phyloP scores from a whole-genome alignment of 805 yeast species.

The Wickerhamomyces rabaulensis region DNA sequence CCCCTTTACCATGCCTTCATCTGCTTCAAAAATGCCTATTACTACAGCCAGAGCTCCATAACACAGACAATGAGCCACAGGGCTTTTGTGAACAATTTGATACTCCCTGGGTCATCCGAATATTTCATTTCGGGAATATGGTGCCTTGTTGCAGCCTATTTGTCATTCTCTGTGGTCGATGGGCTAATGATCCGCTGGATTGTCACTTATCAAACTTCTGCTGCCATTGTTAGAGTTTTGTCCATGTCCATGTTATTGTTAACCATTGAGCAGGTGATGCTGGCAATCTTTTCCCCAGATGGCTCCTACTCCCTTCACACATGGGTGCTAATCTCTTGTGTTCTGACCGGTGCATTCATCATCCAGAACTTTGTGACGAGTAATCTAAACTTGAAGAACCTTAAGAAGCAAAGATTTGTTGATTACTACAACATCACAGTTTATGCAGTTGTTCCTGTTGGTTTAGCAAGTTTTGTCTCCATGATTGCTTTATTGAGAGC shows the following conservation, averaged over 20 bases:
- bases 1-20: constrained; percentile 50
- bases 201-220: constrained; percentile 80
- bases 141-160: constrained; percentile 85
- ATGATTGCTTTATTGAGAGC: constrained; percentile 81
- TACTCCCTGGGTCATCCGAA: constrained; percentile 69
- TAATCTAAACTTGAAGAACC: constrained; percentile 44
- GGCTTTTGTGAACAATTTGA: constrained; percentile 22
- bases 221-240: constrained; percentile 82
- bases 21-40: constrained; percentile 29
- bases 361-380: constrained; percentile 86
- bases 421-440: constrained; percentile 87
- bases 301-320: constrained; percentile 75
- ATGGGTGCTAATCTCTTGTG: constrained; percentile 88
- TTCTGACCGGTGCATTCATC: constrained; percentile 73
- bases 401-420: constrained; percentile 48
- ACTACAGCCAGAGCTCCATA: constrained; percentile 2
- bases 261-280: constrained; percentile 61
- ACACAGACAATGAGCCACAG: constrained; percentile 1
- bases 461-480: constrained; percentile 87
- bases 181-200: constrained; percentile 93
- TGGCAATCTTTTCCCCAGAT: constrained; percentile 65
- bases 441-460: constrained; percentile 97
- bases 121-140: constrained; percentile 82
- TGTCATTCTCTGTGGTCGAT: constrained; percentile 79
- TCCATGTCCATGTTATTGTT: constrained; percentile 74